Evolutionary conservation across 768 basidiomycete species (phyloP), one percentile per base, ranked within the genome.

Genomic region (Crassisporium funariophilum): DNA sequence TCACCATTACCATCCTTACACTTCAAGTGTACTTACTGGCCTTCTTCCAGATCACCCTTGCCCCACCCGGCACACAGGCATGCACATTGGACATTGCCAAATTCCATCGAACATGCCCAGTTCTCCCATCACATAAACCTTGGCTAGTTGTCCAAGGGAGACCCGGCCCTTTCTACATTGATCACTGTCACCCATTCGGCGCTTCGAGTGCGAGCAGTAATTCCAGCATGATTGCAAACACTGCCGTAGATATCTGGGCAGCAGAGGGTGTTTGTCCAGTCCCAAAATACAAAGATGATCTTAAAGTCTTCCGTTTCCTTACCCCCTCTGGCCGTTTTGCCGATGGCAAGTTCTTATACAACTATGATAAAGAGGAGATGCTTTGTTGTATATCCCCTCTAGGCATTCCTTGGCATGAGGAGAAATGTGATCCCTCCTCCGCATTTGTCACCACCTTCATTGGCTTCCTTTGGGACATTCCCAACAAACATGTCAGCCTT

Each of bases 381-480:
- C 25, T 64, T 0, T 1, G n/a, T 0, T 37, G 38, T 2, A 59
- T 68, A 16, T 29, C 41, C 5, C 27, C 35, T 2, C 57, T 69
- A 7, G 29, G 52, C 2, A 39, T 66, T 4, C 68, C 66, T 1
- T 66, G 63, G 63, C 65, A 69, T 38, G 52, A 52, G 1, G 52
- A 53, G 1, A 68, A 66, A 25, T 60, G 62, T 5, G 36, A 54
- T 4, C 40, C 50, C 4, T 8, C 21, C 13, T 72, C 70, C 39
- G 29, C 29, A 0, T 33, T 21, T 11, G 24, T 23, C 2, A 57
- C 56, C 9, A 56, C 39, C 1, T 74, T 65, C 50, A 59, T 70
- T 12, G 67, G 70, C 8, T 65, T 72, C 44, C 39, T 47, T 0
- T 73, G 70, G 72, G 55, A 68, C 40, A 40, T 73, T 13, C 25